Conservation (phyloP, 2,329 filamentous ascomycete species). For the Botryosphaeria dothidea region DNA sequence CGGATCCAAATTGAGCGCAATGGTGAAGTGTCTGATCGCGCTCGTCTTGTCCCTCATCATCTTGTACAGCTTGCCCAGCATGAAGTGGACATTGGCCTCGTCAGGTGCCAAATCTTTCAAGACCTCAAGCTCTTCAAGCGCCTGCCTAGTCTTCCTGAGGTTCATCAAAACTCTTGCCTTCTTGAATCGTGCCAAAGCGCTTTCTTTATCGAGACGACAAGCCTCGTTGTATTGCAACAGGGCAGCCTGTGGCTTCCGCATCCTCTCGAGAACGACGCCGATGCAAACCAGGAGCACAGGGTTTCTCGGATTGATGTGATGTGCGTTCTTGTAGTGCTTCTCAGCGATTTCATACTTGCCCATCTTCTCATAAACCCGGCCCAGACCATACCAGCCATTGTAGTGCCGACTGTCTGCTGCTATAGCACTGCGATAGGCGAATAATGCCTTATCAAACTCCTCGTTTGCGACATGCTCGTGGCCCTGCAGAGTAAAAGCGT, state of each 20-base stretch:
- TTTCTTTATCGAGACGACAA: constrained; percentile 76
- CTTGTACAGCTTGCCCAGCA: constrained; percentile 77
- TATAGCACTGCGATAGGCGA: constrained; percentile 83
- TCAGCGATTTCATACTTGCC: constrained; percentile 90
- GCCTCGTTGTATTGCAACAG: constrained; percentile 81
- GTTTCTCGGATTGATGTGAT: constrained; percentile 89
- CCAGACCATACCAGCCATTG: constrained; percentile 96
- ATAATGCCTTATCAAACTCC: constrained; percentile 92
- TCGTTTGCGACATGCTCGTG: constrained; percentile 96
- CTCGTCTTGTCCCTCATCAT: constrained; percentile 61
- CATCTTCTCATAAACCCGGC: constrained; percentile 80
- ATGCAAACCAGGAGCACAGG: constrained; percentile 91
- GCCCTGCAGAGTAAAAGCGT: constrained; percentile 92
- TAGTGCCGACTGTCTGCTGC: constrained; percentile 87
- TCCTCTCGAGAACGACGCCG: constrained; percentile 81
- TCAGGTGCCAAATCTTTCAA: constrained; percentile 90
- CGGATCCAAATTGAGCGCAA: constrained; percentile 90
- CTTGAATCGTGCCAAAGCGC: constrained; percentile 84
- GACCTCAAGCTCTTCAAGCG: constrained; percentile 80
- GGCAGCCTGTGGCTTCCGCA: constrained; percentile 77
- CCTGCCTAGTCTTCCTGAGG: constrained; percentile 67
- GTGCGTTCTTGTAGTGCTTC: constrained; percentile 85
- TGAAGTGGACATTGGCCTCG: constrained; percentile 93
- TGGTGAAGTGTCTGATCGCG: constrained; percentile 93
- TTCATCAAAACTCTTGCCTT: constrained; percentile 86